Evolutionary conservation across 2,329 filamentous ascomycete genomes (phyloP).

Genomic region (Anisogramma anomala): DNA sequence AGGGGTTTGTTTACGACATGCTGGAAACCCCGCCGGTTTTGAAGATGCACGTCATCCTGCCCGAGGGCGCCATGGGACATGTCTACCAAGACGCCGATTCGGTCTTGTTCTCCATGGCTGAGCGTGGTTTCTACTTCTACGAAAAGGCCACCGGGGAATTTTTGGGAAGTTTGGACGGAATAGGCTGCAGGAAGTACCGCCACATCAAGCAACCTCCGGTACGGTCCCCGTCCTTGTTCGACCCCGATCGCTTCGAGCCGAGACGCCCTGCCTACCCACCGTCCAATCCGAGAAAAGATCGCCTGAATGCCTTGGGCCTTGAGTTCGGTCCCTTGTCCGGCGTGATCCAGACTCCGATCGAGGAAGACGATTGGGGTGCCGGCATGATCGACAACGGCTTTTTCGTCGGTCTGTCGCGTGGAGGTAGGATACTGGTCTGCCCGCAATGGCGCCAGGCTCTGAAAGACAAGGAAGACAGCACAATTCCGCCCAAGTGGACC

Average conservation of each 20-base stretch:
- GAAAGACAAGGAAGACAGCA: conserved; percentile 15
- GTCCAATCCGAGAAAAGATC: conserved; percentile 17
- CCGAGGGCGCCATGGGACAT: conserved; percentile 30
- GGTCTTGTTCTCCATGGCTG: conserved; percentile 33
- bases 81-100: conserved; percentile 29
- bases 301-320: conserved; percentile 16
- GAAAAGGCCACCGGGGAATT: conserved; percentile 27
- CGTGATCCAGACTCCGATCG: conserved; percentile 19
- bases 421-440: conserved; percentile 32
- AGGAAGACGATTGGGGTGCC: conserved; percentile 35
- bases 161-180: conserved; percentile 20
- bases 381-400: conserved; percentile 30
- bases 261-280: neutral
- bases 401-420: conserved; percentile 32
- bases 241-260: neutral
- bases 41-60: conserved; percentile 27
- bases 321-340: neutral
- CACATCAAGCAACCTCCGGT: conserved; percentile 17
- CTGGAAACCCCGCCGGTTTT: conserved; percentile 22
- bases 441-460: conserved; percentile 30
- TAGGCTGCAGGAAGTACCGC: conserved; percentile 20
- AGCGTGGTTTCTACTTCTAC: conserved; percentile 30
- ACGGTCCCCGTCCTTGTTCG: neutral
- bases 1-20: conserved; percentile 35
- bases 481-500: conserved; percentile 19